phyloP scores from a whole-genome alignment of 257 asterid species.

The Fraxinus quadrangulata region DNA sequence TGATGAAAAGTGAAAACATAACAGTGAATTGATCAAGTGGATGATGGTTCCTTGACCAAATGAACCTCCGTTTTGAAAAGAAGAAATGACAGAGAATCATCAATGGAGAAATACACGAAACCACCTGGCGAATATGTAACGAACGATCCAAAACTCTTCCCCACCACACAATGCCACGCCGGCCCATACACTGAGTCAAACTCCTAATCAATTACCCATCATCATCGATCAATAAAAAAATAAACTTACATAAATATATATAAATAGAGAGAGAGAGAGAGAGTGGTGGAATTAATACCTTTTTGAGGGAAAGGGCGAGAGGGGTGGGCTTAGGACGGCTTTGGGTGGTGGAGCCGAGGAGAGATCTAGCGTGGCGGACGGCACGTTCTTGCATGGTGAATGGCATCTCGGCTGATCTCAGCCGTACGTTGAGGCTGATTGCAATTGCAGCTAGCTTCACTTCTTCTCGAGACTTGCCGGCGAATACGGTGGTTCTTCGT shows the following conservation, averaged over 20 bases:
- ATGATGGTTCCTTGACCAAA: slow-evolving; percentile 34
- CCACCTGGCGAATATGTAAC: slow-evolving; percentile 88
- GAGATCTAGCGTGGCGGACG: slow-evolving; percentile 57
- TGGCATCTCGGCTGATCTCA: slow-evolving; percentile 80
- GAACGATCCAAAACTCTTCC: slow-evolving; percentile 87
- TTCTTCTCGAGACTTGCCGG: slow-evolving; percentile 34
- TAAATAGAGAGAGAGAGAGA: not conserved
- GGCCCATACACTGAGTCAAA: slow-evolving; percentile 83
- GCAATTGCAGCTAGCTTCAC: slow-evolving; percentile 64
- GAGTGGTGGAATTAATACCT: slow-evolving; percentile 34
- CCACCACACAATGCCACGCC: slow-evolving; percentile 94
- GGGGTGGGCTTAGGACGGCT: slow-evolving; percentile 60
- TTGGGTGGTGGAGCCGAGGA: slow-evolving; percentile 45
- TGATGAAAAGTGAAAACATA: not conserved
- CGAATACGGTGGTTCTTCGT: not conserved
- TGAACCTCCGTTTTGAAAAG: slow-evolving; percentile 88
- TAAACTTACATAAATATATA: not conserved
- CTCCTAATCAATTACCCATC: slow-evolving; percentile 42
- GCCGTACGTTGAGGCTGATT: slow-evolving; percentile 51
- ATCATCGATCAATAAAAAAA: not conserved
- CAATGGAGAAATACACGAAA: slow-evolving; percentile 71
- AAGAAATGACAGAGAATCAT: slow-evolving; percentile 71
- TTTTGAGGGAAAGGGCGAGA: slow-evolving; percentile 77
- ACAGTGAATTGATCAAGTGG: not conserved
- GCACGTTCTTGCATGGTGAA: slow-evolving; percentile 78